A percentile compares a stretch with the other conserved stretches of the same genome.
These are phyloP conservation scores for Halophytophthora batemanensis DNA, from an alignment of 352 stramenopile genomes.

Conservation along the genomic window DNA sequence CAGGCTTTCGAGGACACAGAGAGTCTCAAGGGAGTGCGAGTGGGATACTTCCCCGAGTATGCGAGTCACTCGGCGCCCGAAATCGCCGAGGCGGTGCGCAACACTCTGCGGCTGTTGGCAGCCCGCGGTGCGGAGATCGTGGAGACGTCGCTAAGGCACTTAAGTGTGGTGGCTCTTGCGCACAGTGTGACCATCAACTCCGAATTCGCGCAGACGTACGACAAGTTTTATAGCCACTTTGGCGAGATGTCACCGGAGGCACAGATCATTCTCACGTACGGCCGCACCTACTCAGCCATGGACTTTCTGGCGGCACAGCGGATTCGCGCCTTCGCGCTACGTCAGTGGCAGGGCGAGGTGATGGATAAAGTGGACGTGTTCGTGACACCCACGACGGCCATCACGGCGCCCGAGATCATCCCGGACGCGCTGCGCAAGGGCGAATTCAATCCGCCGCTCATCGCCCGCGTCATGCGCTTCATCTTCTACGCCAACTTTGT, in stretches of 20 bases:
- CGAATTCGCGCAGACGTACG: conserved; percentile 73
- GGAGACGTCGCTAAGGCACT: conserved; percentile 74
- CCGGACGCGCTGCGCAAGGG: conserved; percentile 33
- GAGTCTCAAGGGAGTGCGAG: conserved; percentile 56
- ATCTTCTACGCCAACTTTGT: conserved; percentile 86
- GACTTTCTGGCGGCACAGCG: conserved; percentile 87
- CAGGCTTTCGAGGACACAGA: conserved; percentile 56
- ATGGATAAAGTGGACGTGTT: conserved; percentile 89
- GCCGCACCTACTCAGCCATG: conserved; percentile 53
- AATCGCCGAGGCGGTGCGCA: conserved; percentile 42
- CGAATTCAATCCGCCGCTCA: conserved; percentile 53
- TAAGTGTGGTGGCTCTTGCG: no score
- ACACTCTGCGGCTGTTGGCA: conserved; percentile 50
- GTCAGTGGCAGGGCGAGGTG: conserved; percentile 68
- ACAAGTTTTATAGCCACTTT: conserved; percentile 63
- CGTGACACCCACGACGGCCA: conserved; percentile 76
- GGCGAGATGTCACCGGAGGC: conserved; percentile 65
- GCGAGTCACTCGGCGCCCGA: conserved; percentile 69
- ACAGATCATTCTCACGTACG: conserved; percentile 70
- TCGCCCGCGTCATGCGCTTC: conserved; percentile 77
- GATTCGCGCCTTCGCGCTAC: conserved; percentile 76
- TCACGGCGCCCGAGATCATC: conserved; percentile 80
- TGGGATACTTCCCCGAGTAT: conserved; percentile 80
- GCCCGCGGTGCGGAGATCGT: conserved; percentile 66
- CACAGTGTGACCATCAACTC: conserved; percentile 81